Conservation (phyloP, 192 early-diverging fungal species). For the Coemansia nantahalensis region DNA sequence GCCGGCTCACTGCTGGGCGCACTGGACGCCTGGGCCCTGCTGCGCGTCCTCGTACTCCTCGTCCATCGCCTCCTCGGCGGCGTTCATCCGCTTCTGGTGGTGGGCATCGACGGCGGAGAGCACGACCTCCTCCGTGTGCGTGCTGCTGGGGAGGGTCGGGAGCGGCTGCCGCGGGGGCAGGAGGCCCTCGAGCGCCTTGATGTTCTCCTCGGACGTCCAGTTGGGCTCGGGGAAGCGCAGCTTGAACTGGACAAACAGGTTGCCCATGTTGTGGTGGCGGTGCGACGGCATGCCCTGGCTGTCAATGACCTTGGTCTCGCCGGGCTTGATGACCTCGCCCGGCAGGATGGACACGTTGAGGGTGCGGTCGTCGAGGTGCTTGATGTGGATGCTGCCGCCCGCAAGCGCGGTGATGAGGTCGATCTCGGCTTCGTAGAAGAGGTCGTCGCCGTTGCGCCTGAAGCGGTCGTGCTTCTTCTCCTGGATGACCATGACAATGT, state of each 20-base stretch:
- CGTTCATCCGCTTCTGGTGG: constrained; percentile 60
- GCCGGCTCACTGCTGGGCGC: constrained; percentile 84
- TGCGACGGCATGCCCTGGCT: constrained; percentile 96
- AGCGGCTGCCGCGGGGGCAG: constrained; percentile 72
- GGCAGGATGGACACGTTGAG: constrained; percentile 87
- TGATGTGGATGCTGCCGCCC: constrained; percentile 89
- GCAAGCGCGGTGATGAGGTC: constrained; percentile 93
- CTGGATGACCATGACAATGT: constrained; percentile 95
- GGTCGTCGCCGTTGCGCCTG: constrained; percentile 89
- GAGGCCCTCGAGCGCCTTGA: constrained; percentile 74
- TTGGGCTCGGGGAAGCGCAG: constrained; percentile 88
- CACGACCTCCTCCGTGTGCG: constrained; percentile 78
- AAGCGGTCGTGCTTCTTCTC: constrained; percentile 94
- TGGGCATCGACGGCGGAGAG: constrained; percentile 72
- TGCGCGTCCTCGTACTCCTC: constrained; percentile 63
- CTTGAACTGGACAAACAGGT: constrained; percentile 90
- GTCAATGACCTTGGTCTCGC: constrained; percentile 80
- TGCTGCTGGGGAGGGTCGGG: constrained; percentile 56
- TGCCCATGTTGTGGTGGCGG: constrained; percentile 85
- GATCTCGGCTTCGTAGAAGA: constrained; percentile 90
- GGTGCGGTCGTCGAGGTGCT: constrained; percentile 90
- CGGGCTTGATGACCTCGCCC: constrained; percentile 93
- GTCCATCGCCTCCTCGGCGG: constrained; percentile 52
- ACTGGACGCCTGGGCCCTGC: constrained; percentile 80
- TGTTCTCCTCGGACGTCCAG: constrained; percentile 69